These are phyloP conservation scores for Puccinia horiana DNA, from an alignment of 1,284 basidiomycete genomes.

Conservation along the genomic window DNA sequence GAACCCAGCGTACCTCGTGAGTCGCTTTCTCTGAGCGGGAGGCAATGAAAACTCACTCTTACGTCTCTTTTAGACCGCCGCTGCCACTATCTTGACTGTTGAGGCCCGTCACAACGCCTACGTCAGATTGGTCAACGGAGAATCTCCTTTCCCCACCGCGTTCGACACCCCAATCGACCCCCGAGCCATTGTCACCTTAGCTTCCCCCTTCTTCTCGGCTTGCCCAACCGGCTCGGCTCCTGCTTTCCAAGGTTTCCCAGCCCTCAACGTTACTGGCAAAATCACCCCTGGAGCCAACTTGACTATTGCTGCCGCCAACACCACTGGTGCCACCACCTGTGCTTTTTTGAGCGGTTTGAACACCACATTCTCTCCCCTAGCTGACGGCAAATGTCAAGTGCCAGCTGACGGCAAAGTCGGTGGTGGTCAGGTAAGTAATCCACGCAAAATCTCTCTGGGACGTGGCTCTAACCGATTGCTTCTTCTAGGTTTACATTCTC, in stretches of 20 bases:
- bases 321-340: constrained; percentile 8
- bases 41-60: neutral
- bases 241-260: constrained; percentile 32
- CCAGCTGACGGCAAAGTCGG: constrained; percentile 37
- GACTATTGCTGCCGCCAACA: constrained; percentile 9
- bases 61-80: constrained; percentile 56
- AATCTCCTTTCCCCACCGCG: constrained; percentile 42
- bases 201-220: constrained; percentile 28
- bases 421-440: constrained; percentile 28
- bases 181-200: constrained; percentile 27
- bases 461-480: neutral
- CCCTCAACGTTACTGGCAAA: constrained; percentile 30
- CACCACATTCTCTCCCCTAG: constrained; percentile 7
- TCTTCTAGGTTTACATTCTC: constrained; percentile 31
- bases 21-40: neutral
- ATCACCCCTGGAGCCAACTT: constrained; percentile 8
- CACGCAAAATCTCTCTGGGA: no score
- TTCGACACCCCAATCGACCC: constrained; percentile 41
- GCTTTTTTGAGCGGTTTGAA: constrained; percentile 42
- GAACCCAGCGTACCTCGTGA: constrained; percentile 41
- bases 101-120: constrained; percentile 55
- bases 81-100: constrained; percentile 58
- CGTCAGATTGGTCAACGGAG: constrained; percentile 37
- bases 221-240: constrained; percentile 36
- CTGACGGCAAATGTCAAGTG: constrained; percentile 19